Conservation (phyloP, 2,329 filamentous ascomycete species). For the Chalaropsis thielavioides region DNA sequence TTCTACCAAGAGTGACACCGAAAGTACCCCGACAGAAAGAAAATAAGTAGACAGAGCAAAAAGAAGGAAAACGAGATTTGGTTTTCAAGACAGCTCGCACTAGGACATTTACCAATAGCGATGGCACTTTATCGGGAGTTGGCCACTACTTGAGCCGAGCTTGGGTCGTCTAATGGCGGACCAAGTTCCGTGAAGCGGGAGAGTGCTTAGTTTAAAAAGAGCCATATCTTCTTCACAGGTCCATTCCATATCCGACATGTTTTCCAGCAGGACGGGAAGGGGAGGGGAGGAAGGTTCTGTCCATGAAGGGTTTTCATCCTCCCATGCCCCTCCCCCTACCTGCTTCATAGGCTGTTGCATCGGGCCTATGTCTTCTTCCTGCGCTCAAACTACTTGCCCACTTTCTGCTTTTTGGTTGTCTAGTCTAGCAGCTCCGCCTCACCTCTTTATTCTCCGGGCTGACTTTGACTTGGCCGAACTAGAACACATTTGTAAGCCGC, state of each 20-base stretch:
- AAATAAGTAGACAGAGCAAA: neutral
- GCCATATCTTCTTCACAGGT: too few relatives aligned
- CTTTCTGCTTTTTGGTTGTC: neutral
- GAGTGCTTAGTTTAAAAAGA: too few relatives aligned
- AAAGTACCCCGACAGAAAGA: neutral
- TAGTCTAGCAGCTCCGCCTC: neutral
- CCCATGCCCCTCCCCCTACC: too few relatives aligned
- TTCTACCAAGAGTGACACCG: neutral
- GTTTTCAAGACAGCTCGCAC: neutral
- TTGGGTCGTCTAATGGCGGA: too few relatives aligned
- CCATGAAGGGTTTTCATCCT: neutral
- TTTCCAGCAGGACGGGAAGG: too few relatives aligned
- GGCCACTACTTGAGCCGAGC: too few relatives aligned
- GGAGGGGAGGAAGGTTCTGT: neutral
- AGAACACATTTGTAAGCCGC: neutral
- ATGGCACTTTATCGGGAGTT: too few relatives aligned
- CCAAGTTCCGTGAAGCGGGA: too few relatives aligned
- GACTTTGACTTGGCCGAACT: neutral
- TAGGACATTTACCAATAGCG: neutral
- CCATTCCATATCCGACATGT: neutral
- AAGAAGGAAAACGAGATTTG: too few relatives aligned
- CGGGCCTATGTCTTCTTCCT: neutral
- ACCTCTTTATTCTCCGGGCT: too few relatives aligned
- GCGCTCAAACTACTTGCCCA: neutral
- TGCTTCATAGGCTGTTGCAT: neutral